Evolutionary conservation across 2,329 filamentous ascomycete genomes (phyloP).

Genomic region (Arachnomyces sp.): DNA sequence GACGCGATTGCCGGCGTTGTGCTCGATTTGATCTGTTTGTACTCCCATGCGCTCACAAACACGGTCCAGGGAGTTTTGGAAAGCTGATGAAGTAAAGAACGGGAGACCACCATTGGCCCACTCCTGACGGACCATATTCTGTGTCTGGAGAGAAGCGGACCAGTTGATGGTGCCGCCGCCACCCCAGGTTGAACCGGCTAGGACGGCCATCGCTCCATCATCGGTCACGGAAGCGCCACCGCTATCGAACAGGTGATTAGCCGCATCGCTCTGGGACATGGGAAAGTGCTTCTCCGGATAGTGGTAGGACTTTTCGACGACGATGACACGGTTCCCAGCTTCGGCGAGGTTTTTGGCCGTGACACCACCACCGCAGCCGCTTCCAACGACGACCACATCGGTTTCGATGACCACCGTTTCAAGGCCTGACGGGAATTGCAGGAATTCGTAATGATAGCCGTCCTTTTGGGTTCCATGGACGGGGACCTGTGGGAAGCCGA

Average conservation of each 20-base stretch:
- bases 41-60: slow-evolving; percentile 77
- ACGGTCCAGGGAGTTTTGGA: slow-evolving; percentile 69
- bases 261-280: slow-evolving; percentile 58
- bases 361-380: slow-evolving; percentile 77
- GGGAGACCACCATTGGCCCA: slow-evolving; percentile 65
- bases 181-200: slow-evolving; percentile 69
- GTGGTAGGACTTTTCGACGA: slow-evolving; percentile 76
- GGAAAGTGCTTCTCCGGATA: slow-evolving; percentile 66
- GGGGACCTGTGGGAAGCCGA: slow-evolving; percentile 50
- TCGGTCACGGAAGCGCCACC: slow-evolving; percentile 52
- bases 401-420: slow-evolving; percentile 58
- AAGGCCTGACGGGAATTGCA: slow-evolving; percentile 48
- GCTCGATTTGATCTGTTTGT: slow-evolving; percentile 55
- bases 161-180: slow-evolving; percentile 87
- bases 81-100: slow-evolving; percentile 67
- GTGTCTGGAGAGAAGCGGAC: slow-evolving; percentile 61
- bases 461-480: slow-evolving; percentile 45
- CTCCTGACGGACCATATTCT: slow-evolving; percentile 68
- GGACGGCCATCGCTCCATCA: slow-evolving; percentile 52
- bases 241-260: slow-evolving; percentile 61
- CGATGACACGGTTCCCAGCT: slow-evolving; percentile 65
- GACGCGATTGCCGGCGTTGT: slow-evolving; percentile 64
- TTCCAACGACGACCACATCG: slow-evolving; percentile 80
- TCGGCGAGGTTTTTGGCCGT: slow-evolving; percentile 73
- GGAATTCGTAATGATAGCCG: slow-evolving; percentile 49